Evolutionary conservation across 805 yeast genomes (phyloP).

Genomic region (Saturnispora hagleri): DNA sequence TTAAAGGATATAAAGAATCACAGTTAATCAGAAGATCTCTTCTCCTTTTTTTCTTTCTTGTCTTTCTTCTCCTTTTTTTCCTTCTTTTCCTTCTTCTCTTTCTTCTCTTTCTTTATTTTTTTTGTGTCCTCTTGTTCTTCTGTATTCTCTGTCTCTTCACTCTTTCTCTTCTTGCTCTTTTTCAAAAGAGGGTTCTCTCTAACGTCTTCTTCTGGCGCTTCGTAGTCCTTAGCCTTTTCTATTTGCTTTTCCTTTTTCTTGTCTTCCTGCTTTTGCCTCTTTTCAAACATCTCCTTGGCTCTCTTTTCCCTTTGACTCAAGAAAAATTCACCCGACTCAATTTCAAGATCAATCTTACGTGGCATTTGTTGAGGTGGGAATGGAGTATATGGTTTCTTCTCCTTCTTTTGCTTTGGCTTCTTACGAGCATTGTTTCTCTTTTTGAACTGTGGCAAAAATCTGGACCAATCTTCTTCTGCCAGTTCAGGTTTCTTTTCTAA

Average conservation of each 20-base stretch:
- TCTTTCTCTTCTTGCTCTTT: conserved; percentile 24
- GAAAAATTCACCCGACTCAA: conserved; percentile 98
- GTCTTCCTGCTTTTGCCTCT: conserved; percentile 69
- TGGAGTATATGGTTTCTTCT: conserved; percentile 83
- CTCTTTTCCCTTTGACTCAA: conserved; percentile 79
- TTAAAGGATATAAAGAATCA: background rate
- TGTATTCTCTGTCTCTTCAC: conserved; percentile 20
- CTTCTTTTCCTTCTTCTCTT: conserved; percentile 20
- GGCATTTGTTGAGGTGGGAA: conserved; percentile 98
- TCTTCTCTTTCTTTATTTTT: conserved; percentile 24
- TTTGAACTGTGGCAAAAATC: conserved; percentile 94
- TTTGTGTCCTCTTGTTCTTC: conserved; percentile 23
- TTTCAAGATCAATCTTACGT: conserved; percentile 92
- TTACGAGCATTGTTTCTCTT: conserved; percentile 92
- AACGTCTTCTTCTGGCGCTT: conserved; percentile 70
- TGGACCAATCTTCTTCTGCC: conserved; percentile 92
- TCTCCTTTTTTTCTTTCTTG: conserved; percentile 13
- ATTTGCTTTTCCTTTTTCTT: conserved; percentile 53
- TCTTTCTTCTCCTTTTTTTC: conserved; percentile 23
- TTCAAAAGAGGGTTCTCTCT: conserved; percentile 29
- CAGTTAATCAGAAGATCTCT: background rate
- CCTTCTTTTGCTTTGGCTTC: conserved; percentile 63
- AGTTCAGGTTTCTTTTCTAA: conserved; percentile 90
- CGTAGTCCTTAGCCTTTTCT: conserved; percentile 69
- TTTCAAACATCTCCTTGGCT: conserved; percentile 59